Evolutionary conservation across 129 eudicot genomes (phyloP).

Genomic region (Dittrichia graveolens): DNA sequence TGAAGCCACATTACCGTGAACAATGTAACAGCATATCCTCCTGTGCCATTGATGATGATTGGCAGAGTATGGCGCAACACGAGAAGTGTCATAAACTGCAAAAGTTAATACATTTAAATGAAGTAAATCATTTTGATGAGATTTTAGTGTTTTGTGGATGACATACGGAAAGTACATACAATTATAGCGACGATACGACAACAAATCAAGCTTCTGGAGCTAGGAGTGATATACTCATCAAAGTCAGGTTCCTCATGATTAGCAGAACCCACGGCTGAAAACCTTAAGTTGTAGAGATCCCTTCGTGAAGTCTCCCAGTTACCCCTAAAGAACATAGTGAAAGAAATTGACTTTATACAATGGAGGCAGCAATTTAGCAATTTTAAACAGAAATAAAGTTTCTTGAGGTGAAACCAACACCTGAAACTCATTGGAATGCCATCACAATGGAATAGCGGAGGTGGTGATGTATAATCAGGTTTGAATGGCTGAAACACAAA

Average conservation of each 20-base stretch:
- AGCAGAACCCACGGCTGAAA: slow-evolving; percentile 41
- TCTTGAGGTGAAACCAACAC: slow-evolving; percentile 34
- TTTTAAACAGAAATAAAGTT: background rate
- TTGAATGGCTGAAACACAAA: slow-evolving; percentile 58
- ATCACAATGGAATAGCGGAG: slow-evolving; percentile 53
- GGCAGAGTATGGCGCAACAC: slow-evolving; percentile 82
- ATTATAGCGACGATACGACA: slow-evolving; percentile 72
- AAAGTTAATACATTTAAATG: background rate
- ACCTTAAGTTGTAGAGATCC: slow-evolving; percentile 47
- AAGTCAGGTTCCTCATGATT: slow-evolving; percentile 43
- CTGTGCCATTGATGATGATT: slow-evolving; percentile 51
- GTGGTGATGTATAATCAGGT: slow-evolving; percentile 74
- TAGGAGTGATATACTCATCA: slow-evolving; percentile 51
- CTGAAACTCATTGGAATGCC: slow-evolving; percentile 67
- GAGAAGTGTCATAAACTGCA: slow-evolving; percentile 70
- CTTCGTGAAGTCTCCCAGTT: slow-evolving; percentile 73
- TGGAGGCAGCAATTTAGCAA: background rate
- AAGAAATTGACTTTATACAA: background rate
- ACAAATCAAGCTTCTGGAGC: slow-evolving; percentile 64
- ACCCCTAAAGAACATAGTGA: slow-evolving; percentile 42
- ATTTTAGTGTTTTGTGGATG: background rate
- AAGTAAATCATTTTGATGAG: background rate
- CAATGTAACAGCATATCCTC: slow-evolving; percentile 53
- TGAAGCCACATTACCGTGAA: slow-evolving; percentile 51
- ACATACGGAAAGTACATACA: slow-evolving; percentile 46